Conservation (phyloP, 2,329 filamentous ascomycete species). For the Sporothrix luriei region DNA sequence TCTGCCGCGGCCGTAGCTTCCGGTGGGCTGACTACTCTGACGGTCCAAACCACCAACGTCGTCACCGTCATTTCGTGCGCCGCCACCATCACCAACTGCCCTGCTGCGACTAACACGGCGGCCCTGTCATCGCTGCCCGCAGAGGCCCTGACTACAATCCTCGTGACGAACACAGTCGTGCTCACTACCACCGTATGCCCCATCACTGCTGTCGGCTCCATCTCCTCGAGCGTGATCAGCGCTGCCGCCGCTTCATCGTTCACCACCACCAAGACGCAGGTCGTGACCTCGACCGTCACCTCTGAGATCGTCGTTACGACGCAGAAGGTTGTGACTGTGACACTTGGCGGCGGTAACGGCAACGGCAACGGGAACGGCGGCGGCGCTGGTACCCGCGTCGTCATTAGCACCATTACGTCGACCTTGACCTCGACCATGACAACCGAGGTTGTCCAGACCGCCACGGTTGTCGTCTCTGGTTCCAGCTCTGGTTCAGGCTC, state of each 20-base stretch:
- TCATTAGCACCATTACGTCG: slow-evolving; percentile 39
- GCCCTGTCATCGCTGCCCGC: slow-evolving; percentile 45
- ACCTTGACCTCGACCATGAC: slow-evolving; percentile 38
- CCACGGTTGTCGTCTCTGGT: slow-evolving; percentile 27
- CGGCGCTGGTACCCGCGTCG: slow-evolving; percentile 34
- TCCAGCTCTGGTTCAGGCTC: slow-evolving; percentile 4
- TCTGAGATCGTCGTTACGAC: slow-evolving; percentile 35
- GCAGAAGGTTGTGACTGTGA: slow-evolving; percentile 38
- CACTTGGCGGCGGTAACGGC: slow-evolving; percentile 36
- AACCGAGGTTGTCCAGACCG: slow-evolving; percentile 29
- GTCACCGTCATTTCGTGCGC: slow-evolving; percentile 43
- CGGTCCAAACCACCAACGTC: slow-evolving; percentile 48
- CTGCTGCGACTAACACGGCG: slow-evolving; percentile 42
- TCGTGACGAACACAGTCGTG: slow-evolving; percentile 47
- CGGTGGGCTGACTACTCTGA: slow-evolving; percentile 44
- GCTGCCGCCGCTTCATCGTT: slow-evolving; percentile 40
- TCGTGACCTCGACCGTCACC: slow-evolving; percentile 29
- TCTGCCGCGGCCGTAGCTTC: not conserved
- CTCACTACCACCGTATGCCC: slow-evolving; percentile 50
- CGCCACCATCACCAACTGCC: slow-evolving; percentile 39
- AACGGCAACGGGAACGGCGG: slow-evolving; percentile 28
- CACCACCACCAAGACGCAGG: slow-evolving; percentile 35
- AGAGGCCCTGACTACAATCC: slow-evolving; percentile 40
- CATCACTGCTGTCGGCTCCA: slow-evolving; percentile 46
- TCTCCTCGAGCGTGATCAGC: slow-evolving; percentile 45